phyloP scores from a whole-genome alignment of 2,329 filamentous ascomycete species.

The Fusarium concolor region DNA sequence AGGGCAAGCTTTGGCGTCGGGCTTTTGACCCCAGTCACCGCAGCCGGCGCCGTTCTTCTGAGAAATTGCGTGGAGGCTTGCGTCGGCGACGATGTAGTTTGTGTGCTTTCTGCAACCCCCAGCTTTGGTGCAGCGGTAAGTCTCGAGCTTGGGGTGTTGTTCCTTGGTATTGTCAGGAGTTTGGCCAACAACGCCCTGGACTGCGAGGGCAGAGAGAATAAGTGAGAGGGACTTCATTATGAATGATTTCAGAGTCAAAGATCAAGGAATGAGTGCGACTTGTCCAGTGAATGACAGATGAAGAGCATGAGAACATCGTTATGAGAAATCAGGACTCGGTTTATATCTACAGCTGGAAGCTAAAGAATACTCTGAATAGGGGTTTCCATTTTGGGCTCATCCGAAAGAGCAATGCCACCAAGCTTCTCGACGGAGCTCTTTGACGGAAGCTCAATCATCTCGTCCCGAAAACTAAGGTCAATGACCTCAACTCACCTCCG shows the following conservation, averaged over 20 bases:
- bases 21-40: conserved; percentile 43
- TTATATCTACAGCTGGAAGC: conserved; percentile 18
- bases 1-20: conserved; percentile 60
- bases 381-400: conserved; percentile 2
- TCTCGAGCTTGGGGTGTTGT: conserved; percentile 62
- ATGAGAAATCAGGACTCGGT: neutral
- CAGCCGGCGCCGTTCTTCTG: conserved; percentile 50
- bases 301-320: neutral
- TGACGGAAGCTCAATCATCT: too few species aligned
- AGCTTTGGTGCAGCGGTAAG: conserved; percentile 63
- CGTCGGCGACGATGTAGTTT: conserved; percentile 63
- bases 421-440: neutral
- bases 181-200: conserved; percentile 47
- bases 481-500: neutral
- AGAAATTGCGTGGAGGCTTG: conserved; percentile 59
- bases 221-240: conserved; percentile 21
- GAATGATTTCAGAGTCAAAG: neutral
- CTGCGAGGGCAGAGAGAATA: conserved; percentile 16
- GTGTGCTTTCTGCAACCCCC: conserved; percentile 60
- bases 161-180: conserved; percentile 56
- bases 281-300: conserved; percentile 1
- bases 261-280: neutral
- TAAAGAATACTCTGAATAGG: neutral
- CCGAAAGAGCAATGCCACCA: neutral
- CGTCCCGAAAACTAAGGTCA: conserved; percentile 3